Percentiles rank a stretch among this genome's conserved stretches.
Conservation (phyloP, 2,329 filamentous ascomycete genomes). For the Parastagonospora avenae region DNA sequence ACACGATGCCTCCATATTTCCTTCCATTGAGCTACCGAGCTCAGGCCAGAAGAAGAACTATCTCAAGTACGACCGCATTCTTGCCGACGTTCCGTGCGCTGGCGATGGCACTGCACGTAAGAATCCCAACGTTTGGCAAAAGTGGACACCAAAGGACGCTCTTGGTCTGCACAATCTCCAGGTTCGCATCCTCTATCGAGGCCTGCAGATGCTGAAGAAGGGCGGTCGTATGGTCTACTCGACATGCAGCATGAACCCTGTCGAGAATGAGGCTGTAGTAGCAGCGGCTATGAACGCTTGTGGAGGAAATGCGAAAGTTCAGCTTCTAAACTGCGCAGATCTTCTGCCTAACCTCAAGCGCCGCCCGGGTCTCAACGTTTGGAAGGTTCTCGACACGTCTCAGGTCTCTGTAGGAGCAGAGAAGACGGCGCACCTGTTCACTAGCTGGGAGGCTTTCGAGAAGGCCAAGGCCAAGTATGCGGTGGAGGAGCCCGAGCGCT, state of each 20-base stretch:
- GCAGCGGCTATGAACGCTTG: slow-evolving; percentile 87
- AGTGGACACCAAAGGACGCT: slow-evolving; percentile 88
- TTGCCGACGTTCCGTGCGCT: slow-evolving; percentile 96
- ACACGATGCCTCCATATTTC: slow-evolving; percentile 95
- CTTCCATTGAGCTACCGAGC: slow-evolving; percentile 82
- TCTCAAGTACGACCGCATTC: slow-evolving; percentile 94
- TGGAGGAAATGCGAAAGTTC: slow-evolving; percentile 79
- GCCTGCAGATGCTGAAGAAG: slow-evolving; percentile 93
- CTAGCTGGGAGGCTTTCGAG: slow-evolving; percentile 80
- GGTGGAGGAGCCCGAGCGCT: slow-evolving; percentile 63
- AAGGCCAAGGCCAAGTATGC: slow-evolving; percentile 67
- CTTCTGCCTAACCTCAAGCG: slow-evolving; percentile 78
- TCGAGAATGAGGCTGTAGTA: slow-evolving; percentile 95
- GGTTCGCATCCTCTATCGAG: slow-evolving; percentile 85
- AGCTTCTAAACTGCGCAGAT: slow-evolving; percentile 81
- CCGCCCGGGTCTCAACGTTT: slow-evolving; percentile 74
- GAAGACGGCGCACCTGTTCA: slow-evolving; percentile 78
- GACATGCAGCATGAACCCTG: slow-evolving; percentile 97
- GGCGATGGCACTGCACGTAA: slow-evolving; percentile 94
- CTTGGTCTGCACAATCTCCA: slow-evolving; percentile 88
- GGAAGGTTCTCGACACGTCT: slow-evolving; percentile 75
- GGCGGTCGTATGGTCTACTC: slow-evolving; percentile 96
- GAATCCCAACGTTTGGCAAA: slow-evolving; percentile 92
- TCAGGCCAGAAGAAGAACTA: slow-evolving; percentile 67
- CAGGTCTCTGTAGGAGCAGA: slow-evolving; percentile 54